A percentile compares a stretch with the other conserved stretches of the same genome.
Conservation (phyloP, 2,329 filamentous ascomycete genomes). For the Dendryphion nanum region DNA sequence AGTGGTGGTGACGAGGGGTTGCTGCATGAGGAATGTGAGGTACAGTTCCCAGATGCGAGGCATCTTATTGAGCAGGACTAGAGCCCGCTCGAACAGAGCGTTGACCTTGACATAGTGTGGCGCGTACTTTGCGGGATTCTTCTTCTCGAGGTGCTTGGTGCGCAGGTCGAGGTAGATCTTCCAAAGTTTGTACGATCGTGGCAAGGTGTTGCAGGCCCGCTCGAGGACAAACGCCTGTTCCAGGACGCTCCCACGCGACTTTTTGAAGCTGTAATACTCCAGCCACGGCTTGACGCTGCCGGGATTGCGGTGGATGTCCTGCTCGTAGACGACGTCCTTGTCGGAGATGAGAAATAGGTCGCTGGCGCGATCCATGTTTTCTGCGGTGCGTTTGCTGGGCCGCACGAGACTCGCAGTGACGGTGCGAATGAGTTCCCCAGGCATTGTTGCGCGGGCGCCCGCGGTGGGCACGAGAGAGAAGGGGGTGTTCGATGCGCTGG, state of each 20-base stretch:
- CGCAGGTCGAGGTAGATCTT: slow-evolving; percentile 92
- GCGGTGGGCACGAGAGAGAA: slow-evolving; percentile 25
- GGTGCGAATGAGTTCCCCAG: slow-evolving; percentile 43
- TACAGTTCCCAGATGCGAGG: slow-evolving; percentile 98
- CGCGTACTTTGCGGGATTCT: slow-evolving; percentile 78
- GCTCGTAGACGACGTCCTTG: slow-evolving; percentile 93
- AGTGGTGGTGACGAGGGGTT: slow-evolving; percentile 86
- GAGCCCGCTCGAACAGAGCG: slow-evolving; percentile 84
- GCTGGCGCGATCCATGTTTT: slow-evolving; percentile 32
- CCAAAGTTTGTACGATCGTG: slow-evolving; percentile 97
- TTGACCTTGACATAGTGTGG: slow-evolving; percentile 92
- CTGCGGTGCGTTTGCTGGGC: slow-evolving; percentile 29
- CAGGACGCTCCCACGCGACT: slow-evolving; percentile 76
- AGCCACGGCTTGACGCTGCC: slow-evolving; percentile 92
- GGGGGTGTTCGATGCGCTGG: slow-evolving; percentile 12
- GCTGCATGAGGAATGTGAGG: slow-evolving; percentile 81
- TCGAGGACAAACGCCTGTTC: slow-evolving; percentile 90
- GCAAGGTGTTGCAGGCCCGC: slow-evolving; percentile 83
- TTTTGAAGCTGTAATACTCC: slow-evolving; percentile 88
- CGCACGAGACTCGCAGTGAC: slow-evolving; percentile 34
- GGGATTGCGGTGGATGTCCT: slow-evolving; percentile 84
- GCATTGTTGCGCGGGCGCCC: slow-evolving; percentile 42
- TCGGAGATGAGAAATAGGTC: slow-evolving; percentile 60
- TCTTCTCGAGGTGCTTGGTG: slow-evolving; percentile 73
- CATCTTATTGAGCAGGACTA: slow-evolving; percentile 98